A percentile compares a stretch with the other conserved stretches of the same genome.
These are phyloP conservation scores for Termitomyces sp. DNA, from an alignment of 1,284 basidiomycete genomes.

Conservation along the genomic window DNA sequence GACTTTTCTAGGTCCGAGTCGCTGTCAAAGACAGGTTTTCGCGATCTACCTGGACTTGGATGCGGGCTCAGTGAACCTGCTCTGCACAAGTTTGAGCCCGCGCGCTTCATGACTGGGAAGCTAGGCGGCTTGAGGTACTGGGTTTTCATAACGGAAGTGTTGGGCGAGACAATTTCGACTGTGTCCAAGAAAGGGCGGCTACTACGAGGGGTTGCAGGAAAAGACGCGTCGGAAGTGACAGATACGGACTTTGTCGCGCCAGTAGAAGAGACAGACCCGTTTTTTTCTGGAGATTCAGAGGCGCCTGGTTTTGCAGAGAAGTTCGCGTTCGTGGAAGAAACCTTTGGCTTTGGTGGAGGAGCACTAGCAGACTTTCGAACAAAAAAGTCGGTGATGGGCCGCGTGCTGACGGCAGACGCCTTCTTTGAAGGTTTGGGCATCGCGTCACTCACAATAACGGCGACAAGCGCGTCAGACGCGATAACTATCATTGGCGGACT, in stretches of 20 bases:
- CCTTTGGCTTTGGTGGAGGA: background rate
- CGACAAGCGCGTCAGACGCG: background rate
- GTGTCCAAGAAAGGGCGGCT: conserved; percentile 13
- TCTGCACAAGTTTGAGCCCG: conserved; percentile 12
- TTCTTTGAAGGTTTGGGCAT: conserved; percentile 32
- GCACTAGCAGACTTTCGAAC: conserved; percentile 20
- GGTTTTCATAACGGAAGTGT: conserved; percentile 4
- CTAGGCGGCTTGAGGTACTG: conserved; percentile 9
- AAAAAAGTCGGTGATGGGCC: conserved; percentile 36
- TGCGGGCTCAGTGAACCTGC: conserved; percentile 8
- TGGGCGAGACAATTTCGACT: conserved; percentile 21
- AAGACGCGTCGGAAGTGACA: conserved; percentile 20
- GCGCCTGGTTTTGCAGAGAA: conserved; percentile 7
- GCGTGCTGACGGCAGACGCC: conserved; percentile 19
- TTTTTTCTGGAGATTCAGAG: conserved; percentile 12
- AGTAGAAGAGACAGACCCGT: conserved; percentile 4
- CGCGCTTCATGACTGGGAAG: conserved; percentile 16
- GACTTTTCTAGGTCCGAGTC: conserved; percentile 29
- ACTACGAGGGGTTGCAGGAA: conserved; percentile 3
- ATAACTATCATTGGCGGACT: conserved; percentile 1
- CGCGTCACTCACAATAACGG: conserved; percentile 4
- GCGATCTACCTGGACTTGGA: conserved; percentile 17
- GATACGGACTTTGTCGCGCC: conserved; percentile 8
- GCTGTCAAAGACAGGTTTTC: conserved; percentile 31
- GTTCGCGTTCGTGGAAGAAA: conserved; percentile 1